Base-by-base conservation (phyloP, 176 grass and related monocot species). In the sorghum (Sorghum bicolor) region DNA sequence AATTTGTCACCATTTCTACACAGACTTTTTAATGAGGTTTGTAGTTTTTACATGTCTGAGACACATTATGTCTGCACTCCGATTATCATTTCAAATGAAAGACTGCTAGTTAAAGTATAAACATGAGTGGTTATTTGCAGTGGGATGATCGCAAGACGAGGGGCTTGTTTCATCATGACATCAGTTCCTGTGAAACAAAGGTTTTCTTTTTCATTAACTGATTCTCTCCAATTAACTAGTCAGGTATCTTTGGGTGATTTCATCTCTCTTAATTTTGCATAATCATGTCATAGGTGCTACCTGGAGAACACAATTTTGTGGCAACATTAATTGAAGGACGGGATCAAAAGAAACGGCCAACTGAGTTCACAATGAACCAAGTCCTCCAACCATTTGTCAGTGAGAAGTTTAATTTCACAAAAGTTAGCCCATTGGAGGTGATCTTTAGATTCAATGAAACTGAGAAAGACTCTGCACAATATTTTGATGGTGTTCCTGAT, bases 141-240 rank as follows among this genome's bases (percentile, higher is more conserved):
- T 95, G 96, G 96, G 91, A 95, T 4, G 76, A 92, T 16, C 34
- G 93, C 72, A 88, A 85, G 20, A 58, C 14, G 3, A 87, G 64
- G 77, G 83, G 91, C 7, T 85, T 95, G 67, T 95, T 98, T 80
- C 92, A 95, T 85, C 96, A 98, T 77, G 89, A 98, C 73, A 92
- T 92, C 20, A 67, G 30, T 87, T 70, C 69, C 20, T 95, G 82
- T 72, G 87, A 85, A 22, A 85, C 84, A 16, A 98, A 98, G 91
- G 93, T 93, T 60, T 53, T 53, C n/a, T 24, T 81, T 79, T 1
- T 9, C 34, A 40, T 85, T 65, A 58, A 53, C 41, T 65, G 60
- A 47, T 85, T 70, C 47, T 67, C 40, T 70, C 75, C 4, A 29
- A 22, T 20, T 77, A 72, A 34, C 64, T 84, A 0, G 15, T 20